Base-by-base conservation (phyloP, 371 early-diverging fungal genomes). In the Rhizopus microsporus region DNA sequence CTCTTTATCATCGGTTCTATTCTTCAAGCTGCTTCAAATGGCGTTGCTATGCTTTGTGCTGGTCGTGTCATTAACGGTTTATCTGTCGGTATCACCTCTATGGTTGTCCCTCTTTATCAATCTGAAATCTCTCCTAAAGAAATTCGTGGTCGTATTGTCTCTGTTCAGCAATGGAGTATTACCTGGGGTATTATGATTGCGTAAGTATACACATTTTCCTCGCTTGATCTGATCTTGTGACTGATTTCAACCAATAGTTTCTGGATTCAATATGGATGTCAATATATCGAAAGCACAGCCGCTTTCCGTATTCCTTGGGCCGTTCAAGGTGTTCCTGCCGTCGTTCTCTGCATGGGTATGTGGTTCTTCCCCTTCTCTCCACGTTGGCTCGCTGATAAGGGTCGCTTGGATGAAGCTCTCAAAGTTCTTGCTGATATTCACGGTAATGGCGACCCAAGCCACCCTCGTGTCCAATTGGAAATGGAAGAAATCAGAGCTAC, bases 231-330 rank as follows among this genome's bases (percentile, higher is more conserved):
- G 13, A 12, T 31, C 13, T 15, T 6, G 34, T 33, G 35, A 34
- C 34, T 16, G n/a, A 51, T 33, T n/a, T 39, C 9, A 23, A 51
- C 16, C 9, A 16, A 16, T 46, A 65, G 65, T 35, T 67, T 67
- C 47, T 67, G 62, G 63, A 62, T 59, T 39, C 67, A 67, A 56
- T 67, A 67, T 49, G 67, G 67, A n/a, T 43, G 43, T 15, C 43
- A 43, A 43, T 43, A 10, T 2, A 43, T 43, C n/a, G 16, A 43
- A 0, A 62, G 29, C 33, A 59, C 78, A 40, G 78, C 80, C 32
- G 75, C 87, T 35, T 95, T 91, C 89, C 85, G 95, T 54, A 70
- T 89, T 40, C 89, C 94, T 4, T 82, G 94, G 67, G 93, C 83
- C 50, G 60, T 94, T 39, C 96, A 97, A 69, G 69, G 84, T 33